These are phyloP conservation scores for Protomyces inundatus DNA, from an alignment of 1,139 yeast species.

Conservation along the genomic window DNA sequence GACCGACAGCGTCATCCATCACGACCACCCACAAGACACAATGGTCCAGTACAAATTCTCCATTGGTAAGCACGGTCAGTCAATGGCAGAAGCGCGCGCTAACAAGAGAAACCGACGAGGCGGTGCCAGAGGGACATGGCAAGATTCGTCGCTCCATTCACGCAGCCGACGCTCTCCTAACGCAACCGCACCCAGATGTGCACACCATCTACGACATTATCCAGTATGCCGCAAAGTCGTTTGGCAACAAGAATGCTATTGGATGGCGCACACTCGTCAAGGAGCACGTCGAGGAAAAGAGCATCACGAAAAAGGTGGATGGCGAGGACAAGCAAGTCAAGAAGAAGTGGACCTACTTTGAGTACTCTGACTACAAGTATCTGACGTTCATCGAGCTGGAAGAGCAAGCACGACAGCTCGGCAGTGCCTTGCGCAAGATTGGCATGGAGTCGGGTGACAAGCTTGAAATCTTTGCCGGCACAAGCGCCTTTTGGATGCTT, in stretches of 20 bases:
- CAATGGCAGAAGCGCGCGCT: not conserved
- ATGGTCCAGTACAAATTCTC: constrained; percentile 19
- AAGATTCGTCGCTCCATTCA: constrained; percentile 25
- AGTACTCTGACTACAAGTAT: constrained; percentile 65
- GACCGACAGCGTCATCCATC: too few species aligned
- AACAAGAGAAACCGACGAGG: constrained; percentile 8
- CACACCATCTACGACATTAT: constrained; percentile 67
- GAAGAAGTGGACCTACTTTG: constrained; percentile 84
- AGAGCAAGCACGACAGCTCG: constrained; percentile 50
- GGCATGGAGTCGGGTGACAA: constrained; percentile 68
- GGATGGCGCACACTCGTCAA: constrained; percentile 77
- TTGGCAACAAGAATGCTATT: constrained; percentile 55
- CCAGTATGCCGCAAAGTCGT: constrained; percentile 56
- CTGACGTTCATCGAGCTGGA: constrained; percentile 58
- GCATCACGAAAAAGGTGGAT: constrained; percentile 66
- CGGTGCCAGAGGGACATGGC: constrained; percentile 23
- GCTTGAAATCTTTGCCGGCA: constrained; percentile 75
- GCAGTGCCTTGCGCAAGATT: constrained; percentile 67
- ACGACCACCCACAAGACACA: not conserved
- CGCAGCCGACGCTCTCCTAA: constrained; percentile 46
- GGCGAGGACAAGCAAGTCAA: constrained; percentile 68
- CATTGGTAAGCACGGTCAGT: not conserved
- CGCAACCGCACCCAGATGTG: constrained; percentile 39
- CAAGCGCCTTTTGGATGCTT: constrained; percentile 30
- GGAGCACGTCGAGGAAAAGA: constrained; percentile 68